phyloP scores from a whole-genome alignment of 2,329 filamentous ascomycete species.

The Chaetomiaceae sp. region DNA sequence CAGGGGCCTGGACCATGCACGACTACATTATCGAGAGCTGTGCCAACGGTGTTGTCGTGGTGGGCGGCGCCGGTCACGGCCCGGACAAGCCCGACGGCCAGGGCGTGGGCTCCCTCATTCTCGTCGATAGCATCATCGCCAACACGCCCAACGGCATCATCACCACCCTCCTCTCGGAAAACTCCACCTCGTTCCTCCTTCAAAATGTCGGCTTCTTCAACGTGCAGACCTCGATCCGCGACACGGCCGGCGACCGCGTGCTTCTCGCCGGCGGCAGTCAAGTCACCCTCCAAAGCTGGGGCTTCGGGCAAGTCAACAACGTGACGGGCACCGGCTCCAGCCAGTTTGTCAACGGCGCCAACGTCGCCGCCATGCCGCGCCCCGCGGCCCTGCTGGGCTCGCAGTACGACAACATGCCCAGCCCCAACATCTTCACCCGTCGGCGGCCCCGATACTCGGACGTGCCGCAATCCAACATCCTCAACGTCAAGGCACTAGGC shows the following conservation, averaged over 20 bases:
- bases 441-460: neutral
- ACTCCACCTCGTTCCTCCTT: neutral
- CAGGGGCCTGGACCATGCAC: constrained; percentile 1
- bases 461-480: neutral
- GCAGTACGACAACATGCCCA: neutral
- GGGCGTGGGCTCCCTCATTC: neutral
- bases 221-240: neutral
- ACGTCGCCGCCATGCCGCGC: neutral
- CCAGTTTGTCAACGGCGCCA: neutral
- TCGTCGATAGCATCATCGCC: neutral
- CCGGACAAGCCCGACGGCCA: neutral
- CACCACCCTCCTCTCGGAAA: neutral
- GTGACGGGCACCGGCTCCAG: neutral
- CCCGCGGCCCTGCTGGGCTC: neutral
- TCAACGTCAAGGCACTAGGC: neutral
- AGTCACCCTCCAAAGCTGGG: neutral
- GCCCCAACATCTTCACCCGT: neutral
- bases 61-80: neutral
- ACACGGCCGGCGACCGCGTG: neutral
- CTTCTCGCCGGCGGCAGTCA: neutral
- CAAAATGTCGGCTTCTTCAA: neutral
- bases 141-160: neutral
- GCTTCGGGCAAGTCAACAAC: neutral
- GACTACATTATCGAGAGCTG: neutral
- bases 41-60: neutral